Base-by-base conservation (phyloP, 179 eudicot genomes). In the Pouteria campechiana region DNA sequence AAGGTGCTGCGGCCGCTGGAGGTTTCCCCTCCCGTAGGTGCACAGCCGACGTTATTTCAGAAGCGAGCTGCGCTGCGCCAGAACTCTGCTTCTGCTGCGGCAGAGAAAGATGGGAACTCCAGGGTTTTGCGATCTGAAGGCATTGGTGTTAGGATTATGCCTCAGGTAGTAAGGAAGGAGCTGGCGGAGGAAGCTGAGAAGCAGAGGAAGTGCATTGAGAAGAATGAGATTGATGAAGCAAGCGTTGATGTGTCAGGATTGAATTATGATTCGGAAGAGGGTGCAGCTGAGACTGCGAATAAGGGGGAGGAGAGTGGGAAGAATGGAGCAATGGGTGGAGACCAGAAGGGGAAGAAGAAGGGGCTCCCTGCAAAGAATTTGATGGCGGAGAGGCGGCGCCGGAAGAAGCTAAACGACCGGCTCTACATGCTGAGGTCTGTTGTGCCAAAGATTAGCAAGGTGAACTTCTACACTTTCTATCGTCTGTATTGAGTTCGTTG, bases 391-490 rank as follows among this genome's bases (percentile, higher is more conserved):
- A 54, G 97, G 40, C 80, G 97, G 8, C 64, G 97, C 11, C 48
- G 95, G 58, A 81, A 89, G 79, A 89, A 89, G 75, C 93, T 89
- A 50, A 89, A 89, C 64, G 97, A 89, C 41, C 67, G 97, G 70
- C 75, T 89, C 1, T 85, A 85, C 65, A 81, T 85, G 97, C 53
- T 89, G 34, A 63, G 97, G 49, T 89, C 97, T 30, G 95, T 89
- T 53, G 97, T 89, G 7, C 97, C 97, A 35, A 89, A 85, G 64
- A 89, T 89, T 54, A 89, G 97, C 70, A 89, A 89, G 93, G 97
- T 89, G 51, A 36, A 36, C 48, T 50, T 52, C 28, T 40, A 29
- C 17, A 32, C 7, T 45, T 9, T 46, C 10, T 20, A 7, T 1
- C 34, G 22, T 36, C 34, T 29, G n/a, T n/a, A n/a, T n/a, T n/a